Evolutionary conservation across 495 filamentous ascomycete genomes (phyloP), one percentile per base, ranked within the genome.

Genomic region (Penicillium silybi): DNA sequence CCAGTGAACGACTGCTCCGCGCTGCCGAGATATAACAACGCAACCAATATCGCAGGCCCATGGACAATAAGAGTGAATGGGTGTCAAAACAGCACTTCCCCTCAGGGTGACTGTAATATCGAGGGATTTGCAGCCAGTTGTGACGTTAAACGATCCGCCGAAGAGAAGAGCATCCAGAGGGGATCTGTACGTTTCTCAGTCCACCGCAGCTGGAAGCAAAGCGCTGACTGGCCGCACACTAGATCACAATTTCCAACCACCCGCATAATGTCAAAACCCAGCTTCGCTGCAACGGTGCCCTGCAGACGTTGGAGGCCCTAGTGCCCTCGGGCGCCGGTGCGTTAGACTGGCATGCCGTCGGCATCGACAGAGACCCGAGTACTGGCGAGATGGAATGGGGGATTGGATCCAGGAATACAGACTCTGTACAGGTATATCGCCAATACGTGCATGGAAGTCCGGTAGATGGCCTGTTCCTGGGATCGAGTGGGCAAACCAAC

Each of bases 231-330:
- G 16, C 13, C 20, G 20, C 11, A 9, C 22, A 9, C 22, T 35
- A 59, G 56, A 44, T 59, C 32, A 55, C 43, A 4, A 55, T 55
- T 10, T 27, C 39, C 6, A 44, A 51, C 46, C 22, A 39, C 18
- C 27, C 27, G 6, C 13, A 49, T 10, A 43, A 40, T 16, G 9
- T 26, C 32, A 51, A 47, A n/a, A 55, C 48, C n/a, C 23, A 43
- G n/a, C 39, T 59, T 10, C 56, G 56, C 52, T 59, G 56, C 52
- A 59, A 59, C 44, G 56, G 52, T 32, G 44, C 42, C 19, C 26
- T 52, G n/a, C 41, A 48, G 13, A 44, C 27, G 25, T 44, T 55
- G 15, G 52, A 59, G 48, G 56, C 52, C 1, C 38, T 39, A 13
- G 48, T 59, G 2, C 56, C 52, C 25, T 59, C 52, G 4, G 56